Evolutionary conservation across 441 rosid genomes (phyloP).

Genomic region (Euphorbia schlechtendalii): DNA sequence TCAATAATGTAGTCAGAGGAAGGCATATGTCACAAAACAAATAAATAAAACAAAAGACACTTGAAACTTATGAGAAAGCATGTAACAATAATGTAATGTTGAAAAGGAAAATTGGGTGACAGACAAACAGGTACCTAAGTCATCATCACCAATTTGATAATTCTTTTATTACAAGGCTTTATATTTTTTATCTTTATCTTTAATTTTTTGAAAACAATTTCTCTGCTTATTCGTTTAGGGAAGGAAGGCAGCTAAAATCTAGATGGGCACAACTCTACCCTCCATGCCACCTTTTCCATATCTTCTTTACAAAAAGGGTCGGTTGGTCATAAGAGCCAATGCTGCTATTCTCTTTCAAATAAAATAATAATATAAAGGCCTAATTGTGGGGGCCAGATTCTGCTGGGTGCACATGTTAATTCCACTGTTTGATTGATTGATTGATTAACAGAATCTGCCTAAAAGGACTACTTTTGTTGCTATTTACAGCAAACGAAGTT

Average conservation of each 20-base stretch:
- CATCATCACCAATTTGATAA: slow-evolving; percentile 31
- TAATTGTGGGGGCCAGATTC: slow-evolving; percentile 16
- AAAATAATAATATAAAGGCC: background rate
- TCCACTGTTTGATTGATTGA: background rate
- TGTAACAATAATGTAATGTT: slow-evolving; percentile 4
- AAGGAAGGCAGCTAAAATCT: slow-evolving; percentile 22
- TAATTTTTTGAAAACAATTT: too few species aligned
- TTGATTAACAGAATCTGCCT: background rate
- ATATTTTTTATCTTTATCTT: too few species aligned
- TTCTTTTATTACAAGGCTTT: too few species aligned
- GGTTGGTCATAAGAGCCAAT: slow-evolving; percentile 5
- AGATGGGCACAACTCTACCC: slow-evolving; percentile 3
- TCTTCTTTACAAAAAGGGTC: slow-evolving; percentile 11
- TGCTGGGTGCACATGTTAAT: slow-evolving; percentile 12
- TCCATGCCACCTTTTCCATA: background rate
- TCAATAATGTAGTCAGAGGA: too few species aligned
- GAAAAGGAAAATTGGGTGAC: slow-evolving; percentile 13
- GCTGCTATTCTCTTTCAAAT: slow-evolving; percentile 11
- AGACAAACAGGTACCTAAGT: too few species aligned
- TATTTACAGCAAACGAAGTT: background rate
- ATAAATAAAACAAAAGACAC: background rate
- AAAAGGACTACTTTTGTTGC: background rate
- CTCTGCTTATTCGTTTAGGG: too few species aligned
- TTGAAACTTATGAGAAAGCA: slow-evolving; percentile 5
- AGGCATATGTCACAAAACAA: too few species aligned